Evolutionary conservation across 148 eudicot species (phyloP), one percentile per base, ranked within the genome.

Genomic region (Camellia sinensis): DNA sequence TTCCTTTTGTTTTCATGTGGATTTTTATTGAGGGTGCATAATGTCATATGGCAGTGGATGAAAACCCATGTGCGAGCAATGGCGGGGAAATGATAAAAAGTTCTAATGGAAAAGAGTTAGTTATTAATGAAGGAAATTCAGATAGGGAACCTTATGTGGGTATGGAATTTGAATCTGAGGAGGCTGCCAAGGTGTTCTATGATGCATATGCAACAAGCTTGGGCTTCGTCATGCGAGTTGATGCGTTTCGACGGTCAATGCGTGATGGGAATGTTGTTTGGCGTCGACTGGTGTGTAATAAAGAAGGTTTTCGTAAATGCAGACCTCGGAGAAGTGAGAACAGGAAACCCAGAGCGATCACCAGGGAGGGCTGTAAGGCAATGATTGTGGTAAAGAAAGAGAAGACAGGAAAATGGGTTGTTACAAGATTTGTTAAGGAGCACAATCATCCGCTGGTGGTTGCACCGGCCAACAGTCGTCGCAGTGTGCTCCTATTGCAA

Each of bases 331-430:
- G 71, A 54, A 81, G 67, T 81, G 90, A 85, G 73, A 81, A 62
- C 10, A 83, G 81, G 70, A 85, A 81, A 67, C 81, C 86, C 22
- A 81, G 88, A 68, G 85, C 79, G 4, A 61, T 79, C 75, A 87
- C 89, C 54, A 83, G 90, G 46, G 88, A 80, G 77, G 88, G 85
- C 19, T 88, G 90, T 64, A 85, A 81, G 73, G 88, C 90, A 45
- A 82, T 82, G 85, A 74, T 88, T 65, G 84, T 84, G 12, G 83
- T 82, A 41, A 86, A 80, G 79, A 82, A 80, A 78, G 85, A 86
- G 48, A 82, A 84, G 80, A 69, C 84, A 3, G 87, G 87, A 70
- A 87, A 84, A 70, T 87, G 87, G 87, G 52, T 82, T 66, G 85
- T 85, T 46, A 78, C 86, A 7, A 81, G 73, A 65, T 84, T 85